These are phyloP conservation scores for Trichoderma atrobrunneum DNA, from an alignment of 2,329 filamentous ascomycete genomes.

Conservation along the genomic window DNA sequence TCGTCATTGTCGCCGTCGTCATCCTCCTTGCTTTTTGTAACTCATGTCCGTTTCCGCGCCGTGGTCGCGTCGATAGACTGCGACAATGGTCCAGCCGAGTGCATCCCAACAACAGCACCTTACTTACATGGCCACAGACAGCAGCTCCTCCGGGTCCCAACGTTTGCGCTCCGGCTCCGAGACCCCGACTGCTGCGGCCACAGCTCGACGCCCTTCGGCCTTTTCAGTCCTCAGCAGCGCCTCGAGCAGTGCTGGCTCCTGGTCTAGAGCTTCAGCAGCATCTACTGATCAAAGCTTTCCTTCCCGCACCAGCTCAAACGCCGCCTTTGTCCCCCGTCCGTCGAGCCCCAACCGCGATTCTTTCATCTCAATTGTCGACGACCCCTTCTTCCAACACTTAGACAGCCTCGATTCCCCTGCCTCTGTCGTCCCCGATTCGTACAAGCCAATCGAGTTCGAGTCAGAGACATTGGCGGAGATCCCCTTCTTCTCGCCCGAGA, in stretches of 20 bases:
- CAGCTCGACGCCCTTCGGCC: constrained; percentile 11
- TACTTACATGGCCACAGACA: constrained; percentile 19
- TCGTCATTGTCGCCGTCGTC: not conserved
- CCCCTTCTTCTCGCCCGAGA: constrained; percentile 27
- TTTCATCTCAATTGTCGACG: constrained; percentile 53
- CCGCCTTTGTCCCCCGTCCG: not conserved
- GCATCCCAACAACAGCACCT: constrained; percentile 23
- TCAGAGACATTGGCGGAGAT: constrained; percentile 26
- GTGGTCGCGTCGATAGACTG: constrained; percentile 30
- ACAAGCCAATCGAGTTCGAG: constrained; percentile 28
- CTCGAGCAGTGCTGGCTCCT: constrained; percentile 13
- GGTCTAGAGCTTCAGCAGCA: constrained; percentile 11
- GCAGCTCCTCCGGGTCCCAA: constrained; percentile 19
- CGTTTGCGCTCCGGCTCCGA: constrained; percentile 10
- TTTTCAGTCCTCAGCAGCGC: constrained; percentile 23
- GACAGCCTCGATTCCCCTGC: constrained; percentile 43
- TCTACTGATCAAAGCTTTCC: constrained; percentile 22
- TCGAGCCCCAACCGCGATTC: constrained; percentile 43
- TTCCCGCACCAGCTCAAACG: constrained; percentile 18
- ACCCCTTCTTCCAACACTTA: constrained; percentile 53
- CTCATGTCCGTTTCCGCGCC: constrained; percentile 27
- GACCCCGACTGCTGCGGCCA: constrained; percentile 22
- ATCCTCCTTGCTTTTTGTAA: constrained; percentile 17
- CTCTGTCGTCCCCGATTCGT: constrained; percentile 27
- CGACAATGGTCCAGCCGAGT: constrained; percentile 30